Evolutionary conservation across 768 basidiomycete genomes (phyloP).

Genomic region (Tulasnella calospora): DNA sequence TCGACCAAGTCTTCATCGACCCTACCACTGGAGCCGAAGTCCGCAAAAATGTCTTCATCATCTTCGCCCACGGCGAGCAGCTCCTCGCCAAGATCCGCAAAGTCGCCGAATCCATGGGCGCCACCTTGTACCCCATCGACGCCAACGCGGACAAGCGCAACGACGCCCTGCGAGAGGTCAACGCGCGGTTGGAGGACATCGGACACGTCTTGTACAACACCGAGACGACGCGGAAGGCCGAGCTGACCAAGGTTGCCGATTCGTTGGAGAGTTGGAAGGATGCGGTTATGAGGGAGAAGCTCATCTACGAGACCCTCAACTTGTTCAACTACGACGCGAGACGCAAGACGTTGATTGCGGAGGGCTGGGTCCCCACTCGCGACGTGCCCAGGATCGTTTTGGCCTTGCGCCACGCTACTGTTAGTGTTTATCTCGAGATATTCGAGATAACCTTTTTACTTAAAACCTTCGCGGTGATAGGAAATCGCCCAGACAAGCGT

Average conservation of each 20-base stretch:
- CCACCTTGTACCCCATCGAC: constrained; percentile 93
- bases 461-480: constrained; percentile 32
- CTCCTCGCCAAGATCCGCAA: constrained; percentile 95
- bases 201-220: constrained; percentile 88
- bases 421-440: constrained; percentile 33
- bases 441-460: neutral
- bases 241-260: constrained; percentile 82
- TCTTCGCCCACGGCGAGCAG: constrained; percentile 93
- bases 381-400: constrained; percentile 83
- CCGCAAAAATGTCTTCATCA: constrained; percentile 98
- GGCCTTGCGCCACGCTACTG: constrained; percentile 84
- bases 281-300: constrained; percentile 90
- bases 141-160: constrained; percentile 87
- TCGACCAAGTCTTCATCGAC: constrained; percentile 86
- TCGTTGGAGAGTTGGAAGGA: constrained; percentile 85
- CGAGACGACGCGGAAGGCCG: constrained; percentile 68
- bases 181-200: constrained; percentile 83
- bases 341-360: constrained; percentile 90
- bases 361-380: constrained; percentile 94
- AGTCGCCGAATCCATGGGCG: constrained; percentile 98
- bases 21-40: constrained; percentile 76
- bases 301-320: constrained; percentile 93
- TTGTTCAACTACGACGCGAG: constrained; percentile 91
- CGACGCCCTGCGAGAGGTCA: constrained; percentile 84
- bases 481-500: constrained; percentile 92